A percentile compares a stretch with the other conserved stretches of the same genome.
Evolutionary conservation across 768 basidiomycete genomes (phyloP).

Genomic region (Suillus clintonianus): DNA sequence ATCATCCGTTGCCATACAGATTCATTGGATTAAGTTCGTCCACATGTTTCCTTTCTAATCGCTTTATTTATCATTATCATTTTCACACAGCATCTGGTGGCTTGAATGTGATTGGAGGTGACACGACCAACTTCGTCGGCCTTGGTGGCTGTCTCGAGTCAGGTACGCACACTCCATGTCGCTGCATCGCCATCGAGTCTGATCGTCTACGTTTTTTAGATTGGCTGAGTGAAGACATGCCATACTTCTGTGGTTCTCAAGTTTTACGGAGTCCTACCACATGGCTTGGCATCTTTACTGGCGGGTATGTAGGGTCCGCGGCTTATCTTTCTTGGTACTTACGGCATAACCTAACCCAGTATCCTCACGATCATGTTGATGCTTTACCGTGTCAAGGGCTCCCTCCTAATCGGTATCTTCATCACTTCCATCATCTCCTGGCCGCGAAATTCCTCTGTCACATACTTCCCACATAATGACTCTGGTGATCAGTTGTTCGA

Average conservation of each 20-base stretch:
- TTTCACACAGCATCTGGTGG: slow-evolving; percentile 55
- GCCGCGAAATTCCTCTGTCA: slow-evolving; percentile 81
- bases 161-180: slow-evolving; percentile 25
- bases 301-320: slow-evolving; percentile 55
- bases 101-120: slow-evolving; percentile 75
- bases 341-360: slow-evolving; percentile 32
- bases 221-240: slow-evolving; percentile 44
- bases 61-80: slow-evolving; percentile 10
- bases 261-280: slow-evolving; percentile 75
- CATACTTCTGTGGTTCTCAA: slow-evolving; percentile 60
- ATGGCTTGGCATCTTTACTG: slow-evolving; percentile 87
- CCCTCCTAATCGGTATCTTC: slow-evolving; percentile 82
- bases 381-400: slow-evolving; percentile 83
- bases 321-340: slow-evolving; percentile 5
- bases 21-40: slow-evolving; percentile 73
- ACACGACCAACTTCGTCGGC: slow-evolving; percentile 67
- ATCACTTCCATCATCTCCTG: slow-evolving; percentile 85
- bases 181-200: slow-evolving; percentile 10
- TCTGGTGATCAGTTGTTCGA: slow-evolving; percentile 73
- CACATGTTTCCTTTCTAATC: neutral
- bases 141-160: slow-evolving; percentile 73
- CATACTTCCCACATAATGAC: slow-evolving; percentile 74
- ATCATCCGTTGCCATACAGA: slow-evolving; percentile 32
- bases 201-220: slow-evolving; percentile 31
- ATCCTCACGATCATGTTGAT: slow-evolving; percentile 78